Evolutionary conservation across 768 basidiomycete genomes (phyloP).

Genomic region (Tephrocybe rancida): DNA sequence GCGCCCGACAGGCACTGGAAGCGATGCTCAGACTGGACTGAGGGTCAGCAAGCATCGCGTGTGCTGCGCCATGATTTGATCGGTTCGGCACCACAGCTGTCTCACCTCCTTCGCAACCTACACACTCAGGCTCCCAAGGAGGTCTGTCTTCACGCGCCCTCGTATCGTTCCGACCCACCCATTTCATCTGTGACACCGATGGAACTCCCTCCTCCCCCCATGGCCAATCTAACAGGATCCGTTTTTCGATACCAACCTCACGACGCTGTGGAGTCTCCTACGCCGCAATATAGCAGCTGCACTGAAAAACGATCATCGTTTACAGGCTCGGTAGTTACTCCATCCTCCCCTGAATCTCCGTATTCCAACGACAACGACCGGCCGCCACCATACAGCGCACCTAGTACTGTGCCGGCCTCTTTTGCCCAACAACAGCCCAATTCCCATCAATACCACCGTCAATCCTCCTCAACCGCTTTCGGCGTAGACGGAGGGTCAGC

Average conservation of each 20-base stretch:
- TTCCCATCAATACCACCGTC: constrained; percentile 2
- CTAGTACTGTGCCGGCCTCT: constrained; percentile 15
- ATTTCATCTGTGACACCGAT: constrained; percentile 28
- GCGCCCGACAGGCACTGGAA: constrained; percentile 54
- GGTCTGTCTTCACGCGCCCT: constrained; percentile 36
- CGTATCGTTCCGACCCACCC: constrained; percentile 30
- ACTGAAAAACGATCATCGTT: constrained; percentile 28
- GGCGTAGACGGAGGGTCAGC: constrained; percentile 3
- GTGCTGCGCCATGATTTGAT: constrained; percentile 66
- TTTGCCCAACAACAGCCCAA: constrained; percentile 13
- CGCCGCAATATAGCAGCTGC: constrained; percentile 17
- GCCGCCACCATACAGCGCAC: constrained; percentile 25
- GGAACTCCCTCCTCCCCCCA: constrained; percentile 42
- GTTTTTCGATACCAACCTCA: constrained; percentile 28
- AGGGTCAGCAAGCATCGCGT: constrained; percentile 66
- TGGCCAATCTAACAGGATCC: constrained; percentile 29
- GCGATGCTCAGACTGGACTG: constrained; percentile 75
- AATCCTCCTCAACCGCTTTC: constrained; percentile 10
- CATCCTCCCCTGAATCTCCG: constrained; percentile 11
- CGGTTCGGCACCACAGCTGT: constrained; percentile 64
- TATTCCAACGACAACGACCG: constrained; percentile 17
- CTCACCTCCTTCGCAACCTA: constrained; percentile 54
- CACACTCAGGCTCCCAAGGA: constrained; percentile 33
- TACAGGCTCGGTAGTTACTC: constrained; percentile 7
- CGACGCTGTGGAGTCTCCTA: constrained; percentile 20